Evolutionary conservation across 2,329 filamentous ascomycete species (phyloP), one percentile per base, ranked within the genome.

Genomic region (Calonectria naviculata): DNA sequence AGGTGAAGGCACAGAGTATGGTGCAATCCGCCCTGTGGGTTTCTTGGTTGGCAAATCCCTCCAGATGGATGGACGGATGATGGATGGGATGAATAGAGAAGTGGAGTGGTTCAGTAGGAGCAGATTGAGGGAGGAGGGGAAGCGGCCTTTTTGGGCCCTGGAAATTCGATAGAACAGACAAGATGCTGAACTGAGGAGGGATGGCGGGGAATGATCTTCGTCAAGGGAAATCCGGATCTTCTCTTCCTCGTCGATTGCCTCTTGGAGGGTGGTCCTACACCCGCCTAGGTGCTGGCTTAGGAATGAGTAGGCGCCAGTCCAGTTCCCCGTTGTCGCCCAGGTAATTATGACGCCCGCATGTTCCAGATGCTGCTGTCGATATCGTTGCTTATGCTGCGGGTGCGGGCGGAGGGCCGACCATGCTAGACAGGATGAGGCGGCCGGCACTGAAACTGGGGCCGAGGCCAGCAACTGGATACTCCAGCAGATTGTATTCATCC

Each of bases 381-480:
- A 28, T 19, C 36, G 56, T 67, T 63, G 66, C 47, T 64, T 44
- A 61, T 64, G 66, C 60, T 29, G 58, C 56, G 54, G 65, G 65
- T 49, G 56, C 56, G 54, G n/a, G 62, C 24, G 46, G 46, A 54
- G 46, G 24, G 44, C 21, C 62, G 28, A 52, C 34, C 29, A 64
- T 58, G 60, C 67, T 38, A 64, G 38, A 68, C 47, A 68, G 38
- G 34, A 34, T 54, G 65, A 52, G 58, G 67, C 52, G 21, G 56
- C 46, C 54, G 36, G 63, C 68, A 66, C 34, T 56, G 62, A 62
- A 46, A 42, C 54, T 65, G 68, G 68, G 54, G 56, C 63, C 46
- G 56, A 70, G 63, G 67, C 68, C 46, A 31, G 61, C 63, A 63
- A 56, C 46, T 63, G 56, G 68, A 66, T 63, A 21, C 52, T 58